Conservation (phyloP, 176 grass and related monocot species). For the Zea luxurians region DNA sequence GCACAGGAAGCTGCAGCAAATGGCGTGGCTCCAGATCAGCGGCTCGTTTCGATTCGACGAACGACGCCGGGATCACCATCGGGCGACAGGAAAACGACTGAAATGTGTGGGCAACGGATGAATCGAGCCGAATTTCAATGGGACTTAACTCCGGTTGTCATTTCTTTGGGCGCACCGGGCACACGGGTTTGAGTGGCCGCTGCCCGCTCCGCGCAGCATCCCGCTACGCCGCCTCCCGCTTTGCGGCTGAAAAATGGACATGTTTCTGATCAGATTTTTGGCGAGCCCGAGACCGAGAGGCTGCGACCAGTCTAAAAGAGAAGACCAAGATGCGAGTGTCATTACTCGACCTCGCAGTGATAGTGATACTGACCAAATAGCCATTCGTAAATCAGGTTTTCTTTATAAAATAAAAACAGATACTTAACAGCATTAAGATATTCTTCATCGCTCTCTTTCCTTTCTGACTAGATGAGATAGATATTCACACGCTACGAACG, state of each 20-base stretch:
- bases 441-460: no score
- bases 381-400: no score
- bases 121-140: neutral
- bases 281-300: neutral
- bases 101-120: neutral
- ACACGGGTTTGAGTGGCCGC: slow-evolving; percentile 8
- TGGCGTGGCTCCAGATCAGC: neutral
- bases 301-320: slow-evolving; percentile 7
- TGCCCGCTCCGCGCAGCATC: neutral
- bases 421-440: no score
- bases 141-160: neutral
- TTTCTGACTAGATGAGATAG: no score
- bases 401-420: no score
- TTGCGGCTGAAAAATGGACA: slow-evolving; percentile 18
- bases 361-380: neutral
- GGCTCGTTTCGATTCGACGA: neutral
- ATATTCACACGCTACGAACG: no score
- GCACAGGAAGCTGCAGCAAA: neutral
- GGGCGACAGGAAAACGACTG: neutral
- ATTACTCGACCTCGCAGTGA: neutral
- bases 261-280: neutral
- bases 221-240: neutral
- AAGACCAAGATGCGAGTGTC: neutral
- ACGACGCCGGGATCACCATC: neutral
- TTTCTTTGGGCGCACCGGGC: slow-evolving; percentile 35